These are phyloP conservation scores for Evernia prunastri DNA, from an alignment of 495 filamentous ascomycete genomes.

Conservation along the genomic window DNA sequence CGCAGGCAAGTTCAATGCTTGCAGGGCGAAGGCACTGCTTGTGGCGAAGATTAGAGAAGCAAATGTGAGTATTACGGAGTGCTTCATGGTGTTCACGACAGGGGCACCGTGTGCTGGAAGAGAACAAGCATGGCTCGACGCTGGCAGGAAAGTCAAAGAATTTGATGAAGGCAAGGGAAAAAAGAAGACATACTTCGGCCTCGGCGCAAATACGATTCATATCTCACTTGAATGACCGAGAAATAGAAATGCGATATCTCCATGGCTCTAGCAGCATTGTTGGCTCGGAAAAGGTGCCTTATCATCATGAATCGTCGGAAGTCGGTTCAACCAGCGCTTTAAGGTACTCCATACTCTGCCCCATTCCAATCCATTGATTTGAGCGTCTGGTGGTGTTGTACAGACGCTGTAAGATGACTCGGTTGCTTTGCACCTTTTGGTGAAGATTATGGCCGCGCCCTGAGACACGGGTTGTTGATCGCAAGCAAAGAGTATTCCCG, in stretches of 20 bases:
- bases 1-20: neutral
- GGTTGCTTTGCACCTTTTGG: neutral
- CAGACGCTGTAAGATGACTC: neutral
- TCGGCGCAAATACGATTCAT: neutral
- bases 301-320: neutral
- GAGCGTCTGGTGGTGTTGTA: neutral
- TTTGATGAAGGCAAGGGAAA: neutral
- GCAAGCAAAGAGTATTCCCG: neutral
- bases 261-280: neutral
- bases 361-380: neutral
- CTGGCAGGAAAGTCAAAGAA: neutral
- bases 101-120: too few relatives aligned
- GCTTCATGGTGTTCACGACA: neutral
- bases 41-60: neutral
- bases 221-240: neutral
- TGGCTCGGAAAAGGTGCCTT: neutral
- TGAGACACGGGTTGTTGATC: neutral
- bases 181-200: neutral
- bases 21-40: neutral
- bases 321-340: neutral
- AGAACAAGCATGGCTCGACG: neutral
- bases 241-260: neutral
- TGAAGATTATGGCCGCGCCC: neutral
- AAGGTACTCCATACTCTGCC: neutral
- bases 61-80: neutral